Base-by-base conservation (phyloP, 2,329 filamentous ascomycete species). In the Phyllosticta citriasiana region DNA sequence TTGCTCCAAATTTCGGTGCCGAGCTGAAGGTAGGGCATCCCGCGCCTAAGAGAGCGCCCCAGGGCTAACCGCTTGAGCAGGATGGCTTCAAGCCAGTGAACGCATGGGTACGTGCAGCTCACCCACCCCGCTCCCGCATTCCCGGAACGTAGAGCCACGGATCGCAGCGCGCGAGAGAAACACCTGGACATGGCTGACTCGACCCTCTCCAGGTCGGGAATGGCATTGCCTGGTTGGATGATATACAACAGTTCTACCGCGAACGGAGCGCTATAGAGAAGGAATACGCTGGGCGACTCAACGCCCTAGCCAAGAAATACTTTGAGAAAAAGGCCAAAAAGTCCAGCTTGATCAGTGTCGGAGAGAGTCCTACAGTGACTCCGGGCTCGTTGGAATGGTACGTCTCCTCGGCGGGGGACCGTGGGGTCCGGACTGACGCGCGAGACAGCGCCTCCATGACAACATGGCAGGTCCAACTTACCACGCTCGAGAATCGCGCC, bases 81-180 rank as follows among this genome's bases (percentile, higher is more conserved):
- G 94, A 99, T 85, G 90, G 89, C 72, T 99, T 97, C 82, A 97
- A 95, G 77, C 85, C 91, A 19, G 91, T 95, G 73, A 97, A 92
- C 77, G 85, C 83, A 69, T 99, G 94, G 94, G 84, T 86, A 80
- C 66, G 77, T 69, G 59, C 57, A 59, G 64, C 67, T 54, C 60
- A 54, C 47, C 63, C 63, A 47, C 60, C 64, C 63, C 65, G 62
- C 59, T 24, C 27, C 57, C 55, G 57, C 22, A 53, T 12, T 50
- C 22, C 57, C n/a, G 53, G 27, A 51, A 24, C 14, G 47, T 19
- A 58, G 47, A 60, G 10, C 26, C 19, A 63, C 62, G 24, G n/a
- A 10, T 27, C 25, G n/a, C 35, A 30, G 26, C 4, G 16, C 33
- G 26, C n/a, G n/a, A 40, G 7, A 24, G 10, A n/a, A 19, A 16